Evolutionary conservation across 2,329 filamentous ascomycete genomes (phyloP).

Genomic region (Pseudogymnoascus sp.): DNA sequence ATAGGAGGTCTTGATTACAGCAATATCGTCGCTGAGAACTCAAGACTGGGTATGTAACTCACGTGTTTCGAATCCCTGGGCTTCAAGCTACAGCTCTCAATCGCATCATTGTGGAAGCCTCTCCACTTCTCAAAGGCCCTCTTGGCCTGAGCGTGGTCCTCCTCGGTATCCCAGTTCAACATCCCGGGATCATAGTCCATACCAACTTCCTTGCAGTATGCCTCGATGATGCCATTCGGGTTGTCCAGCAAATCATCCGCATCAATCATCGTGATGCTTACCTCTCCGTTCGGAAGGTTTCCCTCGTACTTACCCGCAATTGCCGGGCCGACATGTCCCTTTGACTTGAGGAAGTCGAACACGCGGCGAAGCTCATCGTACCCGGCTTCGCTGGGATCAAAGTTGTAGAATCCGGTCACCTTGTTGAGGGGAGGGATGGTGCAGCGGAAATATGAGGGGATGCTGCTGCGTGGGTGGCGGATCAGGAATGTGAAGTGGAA

Average conservation of each 20-base stretch:
- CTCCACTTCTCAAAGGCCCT: constrained; percentile 92
- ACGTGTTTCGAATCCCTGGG: constrained; percentile 59
- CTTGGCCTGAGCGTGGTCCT: constrained; percentile 61
- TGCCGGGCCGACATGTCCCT: constrained; percentile 63
- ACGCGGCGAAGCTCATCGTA: constrained; percentile 81
- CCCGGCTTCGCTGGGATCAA: constrained; percentile 81
- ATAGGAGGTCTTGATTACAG: constrained; percentile 1
- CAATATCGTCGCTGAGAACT: not conserved
- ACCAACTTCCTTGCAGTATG: constrained; percentile 76
- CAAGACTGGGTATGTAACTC: constrained; percentile 26
- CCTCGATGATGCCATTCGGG: constrained; percentile 65
- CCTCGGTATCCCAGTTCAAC: constrained; percentile 76
- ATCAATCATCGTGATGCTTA: constrained; percentile 79
- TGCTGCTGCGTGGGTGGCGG: constrained; percentile 83
- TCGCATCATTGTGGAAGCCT: constrained; percentile 93
- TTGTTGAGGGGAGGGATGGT: constrained; percentile 79
- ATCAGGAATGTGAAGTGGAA: constrained; percentile 98
- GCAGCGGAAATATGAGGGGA: constrained; percentile 92
- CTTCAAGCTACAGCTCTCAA: constrained; percentile 70
- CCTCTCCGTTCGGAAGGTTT: constrained; percentile 27
- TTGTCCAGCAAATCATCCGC: constrained; percentile 90
- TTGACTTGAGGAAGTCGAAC: constrained; percentile 73
- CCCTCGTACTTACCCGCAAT: constrained; percentile 40
- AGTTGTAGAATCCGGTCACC: constrained; percentile 77
- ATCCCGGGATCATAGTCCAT: constrained; percentile 70